Evolutionary conservation across 257 asterid genomes (phyloP), one percentile per base, ranked within the genome.

Genomic region (Salvia hispanica): DNA sequence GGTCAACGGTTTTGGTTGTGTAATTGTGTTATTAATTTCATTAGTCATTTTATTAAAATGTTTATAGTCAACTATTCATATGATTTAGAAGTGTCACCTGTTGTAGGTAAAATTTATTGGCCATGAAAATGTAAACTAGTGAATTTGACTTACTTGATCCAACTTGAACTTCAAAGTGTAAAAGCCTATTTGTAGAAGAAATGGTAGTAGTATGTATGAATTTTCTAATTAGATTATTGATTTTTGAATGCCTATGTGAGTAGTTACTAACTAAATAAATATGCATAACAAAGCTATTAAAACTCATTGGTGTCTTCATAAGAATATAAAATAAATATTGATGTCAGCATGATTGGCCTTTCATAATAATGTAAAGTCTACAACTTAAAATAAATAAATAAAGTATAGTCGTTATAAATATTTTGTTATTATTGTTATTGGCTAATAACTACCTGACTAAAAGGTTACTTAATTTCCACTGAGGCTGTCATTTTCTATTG

Each of bases 291-390:
- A 3, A 34, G 37, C 21, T 18, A 18, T 18, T 18, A 18, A 18
- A 18, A 18, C 21, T 18, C 1, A 18, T 18, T 18, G 21, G 21
- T 18, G 21, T 18, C 21, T 18, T 18, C 21, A 18, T 18, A 18
- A 18, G 21, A 18, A 18, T 0, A 12, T 31, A 43, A 61, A 52
- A 16, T 11, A 14, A 18, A 18, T 25, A 15, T 14, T 47, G 14
- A 63, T 21, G 50, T 57, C 71, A 76, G 59, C 57, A 51, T 45
- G 14, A 44, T 71, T 74, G 79, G 74, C 87, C 75, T 66, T 79
- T 74, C 81, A 72, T 47, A 21, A 62, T 40, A 74, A 74, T 75
- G 39, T 73, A 76, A 64, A 72, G 81, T 56, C 58, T 57, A 48
- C 10, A 7, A 37, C 42, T 37, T 7, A 37, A 37, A 37, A 37